Percentiles rank a stretch among this genome's conserved stretches.
phyloP scores from a whole-genome alignment of 208 protist genomes.

The Acanthamoeba healyi region DNA sequence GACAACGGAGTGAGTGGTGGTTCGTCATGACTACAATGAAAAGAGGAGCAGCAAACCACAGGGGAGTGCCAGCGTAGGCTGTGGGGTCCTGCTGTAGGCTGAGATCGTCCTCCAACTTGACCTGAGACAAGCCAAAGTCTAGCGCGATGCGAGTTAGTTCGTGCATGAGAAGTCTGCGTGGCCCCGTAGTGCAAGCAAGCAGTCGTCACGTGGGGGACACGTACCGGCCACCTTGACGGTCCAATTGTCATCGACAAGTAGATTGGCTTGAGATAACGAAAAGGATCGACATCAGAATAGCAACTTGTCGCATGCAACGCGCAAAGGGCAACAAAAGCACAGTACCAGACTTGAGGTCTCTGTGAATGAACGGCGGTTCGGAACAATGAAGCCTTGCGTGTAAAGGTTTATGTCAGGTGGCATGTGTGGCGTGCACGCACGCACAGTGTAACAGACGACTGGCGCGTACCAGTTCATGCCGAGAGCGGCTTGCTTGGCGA shows the following conservation, averaged over 20 bases:
- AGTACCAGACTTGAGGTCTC: conserved; percentile 57
- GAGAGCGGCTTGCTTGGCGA: conserved; percentile 67
- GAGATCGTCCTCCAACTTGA: conserved; percentile 18
- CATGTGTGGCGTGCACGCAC: neutral
- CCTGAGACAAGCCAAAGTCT: conserved; percentile 59
- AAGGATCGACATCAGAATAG: neutral
- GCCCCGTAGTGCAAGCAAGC: no score
- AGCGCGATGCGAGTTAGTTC: no score
- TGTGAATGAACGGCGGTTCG: conserved; percentile 57
- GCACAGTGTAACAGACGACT: neutral
- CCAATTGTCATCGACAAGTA: conserved; percentile 69
- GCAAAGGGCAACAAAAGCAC: no score
- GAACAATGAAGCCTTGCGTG: conserved; percentile 39
- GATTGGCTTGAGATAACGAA: neutral
- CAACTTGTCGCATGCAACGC: no score
- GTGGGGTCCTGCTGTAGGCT: neutral
- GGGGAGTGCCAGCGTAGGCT: conserved; percentile 37
- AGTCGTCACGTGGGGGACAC: no score
- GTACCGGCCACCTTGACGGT: conserved; percentile 51
- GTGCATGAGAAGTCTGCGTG: neutral
- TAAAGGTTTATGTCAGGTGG: neutral
- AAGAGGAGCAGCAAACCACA: conserved; percentile 19
- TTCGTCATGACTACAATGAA: neutral
- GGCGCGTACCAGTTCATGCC: conserved; percentile 54
- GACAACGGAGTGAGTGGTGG: neutral